Percentiles rank a stretch among this genome's conserved stretches.
Conservation (phyloP, 306 rosid species). For the Ochetophila trinervis region DNA sequence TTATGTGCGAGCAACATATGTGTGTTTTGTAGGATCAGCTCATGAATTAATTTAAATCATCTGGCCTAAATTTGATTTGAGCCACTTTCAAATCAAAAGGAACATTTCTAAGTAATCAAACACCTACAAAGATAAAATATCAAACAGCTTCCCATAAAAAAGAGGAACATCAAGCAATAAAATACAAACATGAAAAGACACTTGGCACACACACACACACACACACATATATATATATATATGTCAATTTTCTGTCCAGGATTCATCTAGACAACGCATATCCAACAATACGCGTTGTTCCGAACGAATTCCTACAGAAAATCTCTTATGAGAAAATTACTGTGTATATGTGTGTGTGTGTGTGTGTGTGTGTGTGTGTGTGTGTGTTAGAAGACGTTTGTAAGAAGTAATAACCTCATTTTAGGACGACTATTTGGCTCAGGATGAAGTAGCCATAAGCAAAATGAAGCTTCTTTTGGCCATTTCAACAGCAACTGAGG, state of each 20-base stretch:
- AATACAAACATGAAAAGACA: background rate
- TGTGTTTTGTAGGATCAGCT: background rate
- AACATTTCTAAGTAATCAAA: background rate
- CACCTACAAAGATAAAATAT: background rate
- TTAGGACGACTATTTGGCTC: conserved; percentile 85
- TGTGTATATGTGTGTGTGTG: too few species aligned
- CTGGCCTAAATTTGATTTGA: background rate
- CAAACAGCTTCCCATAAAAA: background rate
- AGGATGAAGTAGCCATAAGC: conserved; percentile 93
- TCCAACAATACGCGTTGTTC: too few species aligned
- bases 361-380: too few species aligned
- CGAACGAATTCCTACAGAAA: too few species aligned
- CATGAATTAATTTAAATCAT: background rate
- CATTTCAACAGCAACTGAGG: conserved; percentile 94
- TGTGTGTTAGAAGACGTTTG: conserved; percentile 14
- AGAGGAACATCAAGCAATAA: background rate
- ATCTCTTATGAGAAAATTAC: too few species aligned
- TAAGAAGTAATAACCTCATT: conserved; percentile 50
- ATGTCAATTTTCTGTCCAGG: too few species aligned
- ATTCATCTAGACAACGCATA: too few species aligned
- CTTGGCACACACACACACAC: too few species aligned
- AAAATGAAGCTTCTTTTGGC: conserved; percentile 97
- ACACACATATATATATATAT: too few species aligned
- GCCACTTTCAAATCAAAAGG: background rate
- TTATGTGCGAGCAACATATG: too few species aligned